A percentile compares a stretch with the other conserved stretches of the same genome.
Conservation (phyloP, 2,329 filamentous ascomycete species). For the Ceratocystis harringtonii region DNA sequence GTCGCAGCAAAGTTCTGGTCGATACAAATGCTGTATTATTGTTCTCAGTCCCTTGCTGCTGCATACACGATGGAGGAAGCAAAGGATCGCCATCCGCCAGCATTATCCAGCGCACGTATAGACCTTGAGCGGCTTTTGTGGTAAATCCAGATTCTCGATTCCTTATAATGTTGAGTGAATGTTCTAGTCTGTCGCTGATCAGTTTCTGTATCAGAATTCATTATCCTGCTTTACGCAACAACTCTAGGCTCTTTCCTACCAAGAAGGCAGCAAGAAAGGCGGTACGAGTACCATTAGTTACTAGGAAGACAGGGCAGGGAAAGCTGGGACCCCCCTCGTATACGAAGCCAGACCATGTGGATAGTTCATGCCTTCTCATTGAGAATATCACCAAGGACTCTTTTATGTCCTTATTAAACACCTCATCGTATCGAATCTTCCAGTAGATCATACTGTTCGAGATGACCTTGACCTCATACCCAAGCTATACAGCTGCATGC, state of each 20-base stretch:
- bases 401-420: too few relatives aligned
- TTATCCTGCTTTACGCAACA: not conserved
- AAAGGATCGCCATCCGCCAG: not conserved
- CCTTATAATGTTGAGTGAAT: not conserved
- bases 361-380: not conserved
- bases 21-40: not conserved
- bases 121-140: not conserved
- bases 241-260: not conserved
- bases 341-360: not conserved
- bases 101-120: not conserved
- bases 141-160: not conserved
- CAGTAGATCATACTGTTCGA: too few relatives aligned
- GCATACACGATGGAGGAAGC: slow-evolving; percentile 1
- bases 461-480: too few relatives aligned
- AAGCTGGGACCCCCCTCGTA: not conserved
- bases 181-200: not conserved
- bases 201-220: not conserved
- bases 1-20: too few relatives aligned
- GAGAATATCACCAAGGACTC: not conserved
- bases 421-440: too few relatives aligned
- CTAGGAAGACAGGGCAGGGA: not conserved
- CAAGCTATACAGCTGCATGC: too few relatives aligned
- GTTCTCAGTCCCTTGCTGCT: not conserved
- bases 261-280: not conserved
- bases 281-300: too few relatives aligned